Base-by-base conservation (phyloP, 345 rosid species). In the Populus deltoides region DNA sequence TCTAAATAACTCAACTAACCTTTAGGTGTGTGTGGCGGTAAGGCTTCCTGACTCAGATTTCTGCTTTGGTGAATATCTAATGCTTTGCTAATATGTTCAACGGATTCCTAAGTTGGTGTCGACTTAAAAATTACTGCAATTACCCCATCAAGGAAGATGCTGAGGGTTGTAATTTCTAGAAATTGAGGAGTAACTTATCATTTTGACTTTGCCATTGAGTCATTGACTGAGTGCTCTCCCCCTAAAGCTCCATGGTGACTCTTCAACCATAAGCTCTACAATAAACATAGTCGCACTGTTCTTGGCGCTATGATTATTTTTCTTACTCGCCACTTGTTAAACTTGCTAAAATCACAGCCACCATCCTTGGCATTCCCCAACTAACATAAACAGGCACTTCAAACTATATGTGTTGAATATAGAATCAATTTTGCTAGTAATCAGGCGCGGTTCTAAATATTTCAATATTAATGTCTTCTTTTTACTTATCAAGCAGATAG, bases 401-500 rank as follows among this genome's bases (percentile, higher is more conserved):
- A 68, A 68, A 71, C 57, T 66, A 29, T 20, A 66, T 53, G 1
- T 47, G 67, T 76, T 51, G 36, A 51, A 38, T 36, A 15, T 53
- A 51, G 17, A 72, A 17, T 33, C 4, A 27, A 24, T 24, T 53
- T 68, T 77, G 45, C 12, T 47, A 20, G 31, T 5, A 74, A 66
- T 47, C 8, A 69, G 39, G 18, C 45, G 51, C 13, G 45, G 4
- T 22, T 33, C 1, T 68, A 74, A 38, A 55, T 75, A 33, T 73
- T 70, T 75, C 38, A 62, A 25, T 70, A 31, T 18, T 33, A 27
- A 76, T 27, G 7, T 68, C 8, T 11, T 18, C 27, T 62, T 75
- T 20, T 63, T 17, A 63, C 72, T 73, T 47, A 71, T 72, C 8
- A 51, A 78, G 74, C 88, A 95, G 99, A 92, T 95, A 62, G 99